These are phyloP conservation scores for Lavandula angustifolia DNA, from an alignment of 257 asterid genomes.

Conservation along the genomic window DNA sequence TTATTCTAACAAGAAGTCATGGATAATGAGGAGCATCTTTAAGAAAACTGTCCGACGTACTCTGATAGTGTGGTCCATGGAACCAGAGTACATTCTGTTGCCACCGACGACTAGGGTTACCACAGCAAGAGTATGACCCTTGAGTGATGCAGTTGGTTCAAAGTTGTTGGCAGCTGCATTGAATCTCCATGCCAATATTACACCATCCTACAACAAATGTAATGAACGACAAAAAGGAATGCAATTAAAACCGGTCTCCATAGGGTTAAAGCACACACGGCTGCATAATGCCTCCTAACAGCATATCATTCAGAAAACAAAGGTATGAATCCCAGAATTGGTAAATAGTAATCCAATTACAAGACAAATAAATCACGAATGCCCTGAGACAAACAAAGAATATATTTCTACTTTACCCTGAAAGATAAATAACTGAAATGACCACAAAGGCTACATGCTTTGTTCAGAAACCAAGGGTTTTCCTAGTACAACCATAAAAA, in stretches of 20 bases:
- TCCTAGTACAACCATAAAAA: conserved; percentile 18
- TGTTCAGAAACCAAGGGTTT: background rate
- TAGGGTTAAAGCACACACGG: background rate
- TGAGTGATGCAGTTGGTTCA: conserved; percentile 85
- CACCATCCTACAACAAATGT: conserved; percentile 65
- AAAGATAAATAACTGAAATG: background rate
- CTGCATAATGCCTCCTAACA: background rate
- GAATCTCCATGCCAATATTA: conserved; percentile 86
- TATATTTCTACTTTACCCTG: background rate
- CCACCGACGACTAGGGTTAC: conserved; percentile 88
- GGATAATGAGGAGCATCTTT: conserved; percentile 21
- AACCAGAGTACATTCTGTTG: conserved; percentile 82
- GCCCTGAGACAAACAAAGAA: background rate
- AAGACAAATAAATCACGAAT: no score
- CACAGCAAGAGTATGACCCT: conserved; percentile 85
- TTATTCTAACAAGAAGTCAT: background rate
- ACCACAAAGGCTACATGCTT: conserved; percentile 1
- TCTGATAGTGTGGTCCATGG: conserved; percentile 84
- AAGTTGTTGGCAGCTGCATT: conserved; percentile 72
- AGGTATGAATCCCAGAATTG: no score
- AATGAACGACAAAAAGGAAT: conserved; percentile 13
- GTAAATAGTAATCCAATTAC: conserved; percentile 8
- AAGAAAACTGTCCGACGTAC: conserved; percentile 43
- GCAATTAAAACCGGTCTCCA: background rate
- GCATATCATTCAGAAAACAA: background rate